Percentiles rank a stretch among this genome's conserved stretches.
Evolutionary conservation across 2,329 filamentous ascomycete species (phyloP).

Genomic region (Aspergillus sojae): DNA sequence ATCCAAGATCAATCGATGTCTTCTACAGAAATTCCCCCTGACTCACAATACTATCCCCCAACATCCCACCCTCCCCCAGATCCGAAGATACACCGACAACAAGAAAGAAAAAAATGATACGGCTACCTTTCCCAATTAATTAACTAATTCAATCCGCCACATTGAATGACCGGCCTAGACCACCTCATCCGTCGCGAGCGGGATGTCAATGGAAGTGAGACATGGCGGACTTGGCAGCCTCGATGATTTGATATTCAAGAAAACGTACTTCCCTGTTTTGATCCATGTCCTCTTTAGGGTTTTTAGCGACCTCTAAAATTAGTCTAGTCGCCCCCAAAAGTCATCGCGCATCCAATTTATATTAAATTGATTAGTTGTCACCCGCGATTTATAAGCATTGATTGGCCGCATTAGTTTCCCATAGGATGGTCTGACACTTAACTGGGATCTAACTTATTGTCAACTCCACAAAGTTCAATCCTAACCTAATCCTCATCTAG

Average conservation of each 20-base stretch:
- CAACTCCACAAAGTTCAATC: neutral
- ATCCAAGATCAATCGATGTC: neutral
- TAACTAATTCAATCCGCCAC: neutral
- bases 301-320: neutral
- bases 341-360: neutral
- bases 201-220: neutral
- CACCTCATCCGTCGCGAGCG: neutral
- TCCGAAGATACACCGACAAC: neutral
- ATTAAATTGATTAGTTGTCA: neutral
- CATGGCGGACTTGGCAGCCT: slow-evolving; percentile 5
- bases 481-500: neutral
- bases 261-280: neutral
- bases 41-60: neutral
- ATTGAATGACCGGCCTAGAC: neutral
- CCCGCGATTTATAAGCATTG: neutral
- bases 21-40: neutral
- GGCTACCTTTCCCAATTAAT: neutral
- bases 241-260: neutral
- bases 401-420: neutral
- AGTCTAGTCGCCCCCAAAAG: neutral
- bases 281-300: neutral
- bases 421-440: neutral
- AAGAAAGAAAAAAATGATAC: neutral
- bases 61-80: neutral
- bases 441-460: neutral